Evolutionary conservation across 768 basidiomycete species (phyloP).

Genomic region (Xerocomus spinulosus): DNA sequence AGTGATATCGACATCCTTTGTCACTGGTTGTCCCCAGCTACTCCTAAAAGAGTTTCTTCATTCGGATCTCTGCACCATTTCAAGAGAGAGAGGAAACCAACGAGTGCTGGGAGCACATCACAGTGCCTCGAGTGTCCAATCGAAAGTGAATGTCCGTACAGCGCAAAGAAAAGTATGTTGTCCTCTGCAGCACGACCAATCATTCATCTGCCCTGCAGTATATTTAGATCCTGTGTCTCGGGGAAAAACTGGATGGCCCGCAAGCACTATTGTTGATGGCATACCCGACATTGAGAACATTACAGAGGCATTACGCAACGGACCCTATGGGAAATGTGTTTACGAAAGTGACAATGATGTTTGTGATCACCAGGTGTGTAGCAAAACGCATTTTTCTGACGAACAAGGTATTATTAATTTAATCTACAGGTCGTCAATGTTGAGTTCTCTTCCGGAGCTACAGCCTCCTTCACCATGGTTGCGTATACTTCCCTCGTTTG

Average conservation of each 20-base stretch:
- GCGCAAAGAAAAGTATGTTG: conserved; percentile 73
- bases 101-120: conserved; percentile 57
- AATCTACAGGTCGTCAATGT: conserved; percentile 68
- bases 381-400: neutral
- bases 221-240: conserved; percentile 71
- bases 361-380: conserved; percentile 70
- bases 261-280: conserved; percentile 65
- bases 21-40: conserved; percentile 66
- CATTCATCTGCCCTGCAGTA: conserved; percentile 41
- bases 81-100: conserved; percentile 66
- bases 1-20: conserved; percentile 86
- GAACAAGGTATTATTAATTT: neutral
- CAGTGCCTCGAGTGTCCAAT: conserved; percentile 76
- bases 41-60: conserved; percentile 68
- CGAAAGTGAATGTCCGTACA: conserved; percentile 75
- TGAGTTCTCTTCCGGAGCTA: conserved; percentile 76
- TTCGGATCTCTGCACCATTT: conserved; percentile 87
- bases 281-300: conserved; percentile 85
- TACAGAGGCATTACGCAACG: conserved; percentile 59
- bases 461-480: conserved; percentile 86
- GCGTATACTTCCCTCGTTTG: conserved; percentile 79
- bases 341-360: conserved; percentile 86
- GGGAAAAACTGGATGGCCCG: conserved; percentile 56
- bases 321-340: conserved; percentile 78
- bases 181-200: neutral